A percentile compares a stretch with the other conserved stretches of the same genome.
Evolutionary conservation across 1,284 basidiomycete species (phyloP).

Genomic region (Trichosporon inkin): DNA sequence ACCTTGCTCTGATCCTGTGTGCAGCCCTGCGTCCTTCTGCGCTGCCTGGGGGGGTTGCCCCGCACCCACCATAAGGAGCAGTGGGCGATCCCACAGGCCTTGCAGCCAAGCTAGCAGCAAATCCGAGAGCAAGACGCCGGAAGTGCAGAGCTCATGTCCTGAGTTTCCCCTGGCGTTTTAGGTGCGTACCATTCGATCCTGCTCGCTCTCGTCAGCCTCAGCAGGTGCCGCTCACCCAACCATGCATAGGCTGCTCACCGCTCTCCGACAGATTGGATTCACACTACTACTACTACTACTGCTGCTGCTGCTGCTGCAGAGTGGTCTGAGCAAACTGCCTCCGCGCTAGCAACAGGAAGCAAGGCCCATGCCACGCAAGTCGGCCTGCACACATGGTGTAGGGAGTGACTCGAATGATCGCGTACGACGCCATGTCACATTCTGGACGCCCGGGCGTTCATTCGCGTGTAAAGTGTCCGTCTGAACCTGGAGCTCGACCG

Average conservation of each 20-base stretch:
- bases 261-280: too few relatives aligned
- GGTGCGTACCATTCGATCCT: background rate
- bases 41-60: background rate
- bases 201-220: background rate
- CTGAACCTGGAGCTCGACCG: background rate
- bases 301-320: too few relatives aligned
- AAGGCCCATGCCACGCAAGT: too few relatives aligned
- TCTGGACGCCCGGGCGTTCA: too few relatives aligned
- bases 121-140: background rate
- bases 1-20: slow-evolving; percentile 4
- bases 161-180: background rate
- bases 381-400: too few relatives aligned
- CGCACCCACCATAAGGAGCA: background rate
- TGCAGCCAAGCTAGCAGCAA: background rate
- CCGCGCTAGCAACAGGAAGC: too few relatives aligned
- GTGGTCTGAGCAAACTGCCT: too few relatives aligned
- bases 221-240: background rate
- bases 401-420: too few relatives aligned
- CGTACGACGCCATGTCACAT: too few relatives aligned
- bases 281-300: too few relatives aligned
- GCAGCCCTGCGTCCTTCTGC: background rate
- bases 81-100: background rate
- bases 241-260: background rate
- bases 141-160: background rate
- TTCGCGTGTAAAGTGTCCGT: too few relatives aligned